phyloP scores from a whole-genome alignment of 1,139 yeast genomes.

The Debaryomyces coudertii region DNA sequence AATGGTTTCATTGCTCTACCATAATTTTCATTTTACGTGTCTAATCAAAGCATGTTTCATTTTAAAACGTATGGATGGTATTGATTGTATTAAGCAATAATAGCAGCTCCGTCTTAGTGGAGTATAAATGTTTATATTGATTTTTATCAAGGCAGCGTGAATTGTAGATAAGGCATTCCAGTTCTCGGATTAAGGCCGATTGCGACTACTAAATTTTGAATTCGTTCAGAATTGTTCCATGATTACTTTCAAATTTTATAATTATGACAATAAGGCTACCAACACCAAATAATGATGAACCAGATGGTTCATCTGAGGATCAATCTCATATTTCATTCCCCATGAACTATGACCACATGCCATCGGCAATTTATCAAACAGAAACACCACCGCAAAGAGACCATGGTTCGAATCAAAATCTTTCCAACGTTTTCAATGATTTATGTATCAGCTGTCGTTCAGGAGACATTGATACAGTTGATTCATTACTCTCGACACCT shows the following conservation, averaged over 20 bases:
- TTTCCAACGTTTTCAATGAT: slow-evolving; percentile 33
- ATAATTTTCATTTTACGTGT: too few species aligned
- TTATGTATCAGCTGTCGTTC: slow-evolving; percentile 69
- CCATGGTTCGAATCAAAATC: not conserved
- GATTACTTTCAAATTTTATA: not conserved
- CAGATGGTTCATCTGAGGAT: not conserved
- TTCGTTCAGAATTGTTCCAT: not conserved
- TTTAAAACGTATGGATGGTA: too few species aligned
- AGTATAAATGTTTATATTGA: not conserved
- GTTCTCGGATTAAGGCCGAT: not conserved
- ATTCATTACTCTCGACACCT: slow-evolving; percentile 52
- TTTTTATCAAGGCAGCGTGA: not conserved
- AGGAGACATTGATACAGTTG: slow-evolving; percentile 70
- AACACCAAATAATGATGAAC: not conserved
- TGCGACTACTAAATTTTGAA: not conserved
- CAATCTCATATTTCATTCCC: slow-evolving; percentile 7
- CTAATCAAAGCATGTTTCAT: too few species aligned
- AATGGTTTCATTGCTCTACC: too few species aligned
- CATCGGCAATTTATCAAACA: slow-evolving; percentile 9
- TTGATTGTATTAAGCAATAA: too few species aligned
- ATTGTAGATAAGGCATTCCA: too few species aligned
- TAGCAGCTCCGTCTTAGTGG: not conserved
- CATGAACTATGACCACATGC: slow-evolving; percentile 12
- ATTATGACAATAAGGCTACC: slow-evolving; percentile 2
- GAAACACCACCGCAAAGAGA: not conserved